A percentile compares a stretch with the other conserved stretches of the same genome.
These are phyloP conservation scores for Pseudozyma hubeiensis DNA, from an alignment of 1,284 basidiomycete species.

Conservation along the genomic window DNA sequence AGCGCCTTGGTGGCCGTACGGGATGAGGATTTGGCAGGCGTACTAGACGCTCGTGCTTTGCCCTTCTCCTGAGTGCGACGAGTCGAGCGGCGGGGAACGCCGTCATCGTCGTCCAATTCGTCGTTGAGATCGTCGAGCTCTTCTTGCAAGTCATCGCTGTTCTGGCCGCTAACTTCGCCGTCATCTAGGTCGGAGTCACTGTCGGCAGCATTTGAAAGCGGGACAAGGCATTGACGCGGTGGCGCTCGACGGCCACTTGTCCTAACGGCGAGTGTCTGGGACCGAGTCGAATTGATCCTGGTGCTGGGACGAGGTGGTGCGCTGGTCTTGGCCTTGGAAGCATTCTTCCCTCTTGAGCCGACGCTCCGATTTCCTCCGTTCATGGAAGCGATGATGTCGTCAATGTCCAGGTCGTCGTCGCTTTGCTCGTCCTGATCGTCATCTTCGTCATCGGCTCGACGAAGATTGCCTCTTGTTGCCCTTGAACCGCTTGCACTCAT, in stretches of 20 bases:
- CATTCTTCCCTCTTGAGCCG: neutral
- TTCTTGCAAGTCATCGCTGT: constrained; percentile 10
- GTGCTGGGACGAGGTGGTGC: neutral
- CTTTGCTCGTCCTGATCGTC: constrained; percentile 9
- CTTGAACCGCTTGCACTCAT: neutral
- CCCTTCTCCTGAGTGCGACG: constrained; percentile 8
- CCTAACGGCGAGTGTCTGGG: neutral
- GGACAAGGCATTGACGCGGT: constrained; percentile 6
- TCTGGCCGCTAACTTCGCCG: constrained; percentile 2
- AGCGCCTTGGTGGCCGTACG: constrained; percentile 4
- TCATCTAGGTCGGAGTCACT: constrained; percentile 11
- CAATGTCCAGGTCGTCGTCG: constrained; percentile 20
- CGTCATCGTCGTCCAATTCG: constrained; percentile 18
- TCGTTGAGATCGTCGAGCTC: constrained; percentile 21
- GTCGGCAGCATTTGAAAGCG: constrained; percentile 6
- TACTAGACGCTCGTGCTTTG: neutral
- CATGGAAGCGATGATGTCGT: constrained; percentile 35
- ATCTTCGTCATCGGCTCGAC: constrained; percentile 7
- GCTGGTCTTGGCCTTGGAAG: neutral
- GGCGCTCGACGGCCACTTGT: neutral
- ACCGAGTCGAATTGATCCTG: neutral
- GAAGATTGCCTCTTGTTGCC: neutral
- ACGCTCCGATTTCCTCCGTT: constrained; percentile 16
- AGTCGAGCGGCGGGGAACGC: constrained; percentile 13
- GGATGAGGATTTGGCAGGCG: neutral